These are phyloP conservation scores for Saksenaea vasiformis DNA, from an alignment of 371 early-diverging fungal genomes.

Conservation along the genomic window DNA sequence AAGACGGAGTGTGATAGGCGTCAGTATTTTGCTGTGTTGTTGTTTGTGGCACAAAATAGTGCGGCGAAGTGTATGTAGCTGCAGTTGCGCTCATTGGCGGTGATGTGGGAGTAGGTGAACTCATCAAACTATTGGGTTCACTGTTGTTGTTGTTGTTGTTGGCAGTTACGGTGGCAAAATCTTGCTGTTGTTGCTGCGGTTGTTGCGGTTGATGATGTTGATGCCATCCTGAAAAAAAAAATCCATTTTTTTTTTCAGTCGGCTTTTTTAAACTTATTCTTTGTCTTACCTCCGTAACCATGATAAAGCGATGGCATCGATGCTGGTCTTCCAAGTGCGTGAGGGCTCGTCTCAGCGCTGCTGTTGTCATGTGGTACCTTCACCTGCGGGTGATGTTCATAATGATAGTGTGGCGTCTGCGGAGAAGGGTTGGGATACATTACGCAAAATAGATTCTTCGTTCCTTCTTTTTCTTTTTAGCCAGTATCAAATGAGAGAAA, in stretches of 20 bases:
- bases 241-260: background rate
- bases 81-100: conserved; percentile 4
- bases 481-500: background rate
- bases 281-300: background rate
- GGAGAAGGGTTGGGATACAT: conserved; percentile 5
- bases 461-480: background rate
- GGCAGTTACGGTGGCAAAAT: conserved; percentile 7
- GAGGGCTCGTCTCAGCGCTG: conserved; percentile 7
- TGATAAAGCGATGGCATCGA: conserved; percentile 14
- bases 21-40: background rate
- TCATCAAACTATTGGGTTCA: conserved; percentile 1
- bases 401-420: conserved; percentile 5
- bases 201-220: conserved; percentile 9
- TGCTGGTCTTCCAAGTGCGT: conserved; percentile 19
- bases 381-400: conserved; percentile 1
- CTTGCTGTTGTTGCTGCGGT: background rate
- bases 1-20: background rate
- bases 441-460: background rate
- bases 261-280: background rate
- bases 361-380: conserved; percentile 4
- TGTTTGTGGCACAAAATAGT: conserved; percentile 5
- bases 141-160: conserved; percentile 4
- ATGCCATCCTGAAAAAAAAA: conserved; percentile 7
- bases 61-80: background rate
- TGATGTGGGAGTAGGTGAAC: conserved; percentile 1